Conservation (phyloP, 2,329 filamentous ascomycete genomes). For the Chrysoporthe deuterocubensis region DNA sequence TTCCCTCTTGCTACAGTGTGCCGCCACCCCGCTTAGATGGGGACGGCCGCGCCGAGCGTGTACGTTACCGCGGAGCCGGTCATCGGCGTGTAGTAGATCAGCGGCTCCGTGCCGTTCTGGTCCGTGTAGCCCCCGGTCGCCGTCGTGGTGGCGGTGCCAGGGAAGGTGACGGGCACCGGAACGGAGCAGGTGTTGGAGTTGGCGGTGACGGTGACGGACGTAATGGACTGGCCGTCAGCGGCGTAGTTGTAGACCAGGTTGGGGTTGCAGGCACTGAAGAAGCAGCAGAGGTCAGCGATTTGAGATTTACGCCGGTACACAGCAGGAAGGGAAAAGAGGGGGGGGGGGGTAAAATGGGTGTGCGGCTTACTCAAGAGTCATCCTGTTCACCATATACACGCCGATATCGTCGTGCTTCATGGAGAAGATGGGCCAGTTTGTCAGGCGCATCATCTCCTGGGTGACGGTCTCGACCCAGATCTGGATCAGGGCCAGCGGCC, state of each 20-base stretch:
- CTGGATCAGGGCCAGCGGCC: constrained; percentile 57
- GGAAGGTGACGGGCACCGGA: constrained; percentile 60
- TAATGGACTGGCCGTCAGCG: constrained; percentile 48
- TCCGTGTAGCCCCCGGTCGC: constrained; percentile 51
- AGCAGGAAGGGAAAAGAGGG: background rate
- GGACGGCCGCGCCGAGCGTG: constrained; percentile 31
- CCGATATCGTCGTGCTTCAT: constrained; percentile 61
- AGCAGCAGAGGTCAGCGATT: background rate
- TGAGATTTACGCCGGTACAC: background rate
- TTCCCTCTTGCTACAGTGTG: background rate
- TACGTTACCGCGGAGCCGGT: constrained; percentile 50
- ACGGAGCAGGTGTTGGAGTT: constrained; percentile 57
- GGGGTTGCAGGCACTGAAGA: constrained; percentile 48
- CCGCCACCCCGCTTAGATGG: constrained; percentile 7
- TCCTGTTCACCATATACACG: constrained; percentile 54
- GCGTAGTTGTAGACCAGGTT: constrained; percentile 50
- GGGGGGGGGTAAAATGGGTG: background rate
- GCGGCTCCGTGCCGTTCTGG: constrained; percentile 57
- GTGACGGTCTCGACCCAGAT: constrained; percentile 60
- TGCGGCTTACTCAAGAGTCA: constrained; percentile 42
- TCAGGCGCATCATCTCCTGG: constrained; percentile 57
- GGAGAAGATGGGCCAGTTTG: constrained; percentile 53
- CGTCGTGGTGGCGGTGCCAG: constrained; percentile 45
- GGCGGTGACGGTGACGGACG: constrained; percentile 53
- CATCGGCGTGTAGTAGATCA: constrained; percentile 54